These are phyloP conservation scores for Hylodesmum podocarpum DNA, from an alignment of 306 rosid genomes.

Conservation along the genomic window DNA sequence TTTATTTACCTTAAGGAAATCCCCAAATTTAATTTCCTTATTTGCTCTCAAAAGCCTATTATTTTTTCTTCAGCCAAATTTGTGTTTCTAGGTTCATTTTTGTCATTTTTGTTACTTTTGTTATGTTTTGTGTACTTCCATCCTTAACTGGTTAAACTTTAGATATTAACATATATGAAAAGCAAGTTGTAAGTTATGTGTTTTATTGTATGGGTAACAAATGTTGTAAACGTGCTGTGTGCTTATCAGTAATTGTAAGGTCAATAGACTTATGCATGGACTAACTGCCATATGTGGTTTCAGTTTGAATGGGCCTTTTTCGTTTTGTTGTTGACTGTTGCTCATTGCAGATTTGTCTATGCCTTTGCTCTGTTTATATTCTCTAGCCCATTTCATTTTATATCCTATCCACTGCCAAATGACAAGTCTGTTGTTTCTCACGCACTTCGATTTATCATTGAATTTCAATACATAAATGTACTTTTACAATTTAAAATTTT, in stretches of 20 bases:
- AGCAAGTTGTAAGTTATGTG: slow-evolving; percentile 13
- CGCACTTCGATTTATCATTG: not conserved
- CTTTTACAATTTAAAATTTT: slow-evolving; percentile 9
- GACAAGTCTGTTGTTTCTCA: not conserved
- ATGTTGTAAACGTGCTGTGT: not conserved
- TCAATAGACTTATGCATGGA: not conserved
- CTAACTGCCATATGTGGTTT: not conserved
- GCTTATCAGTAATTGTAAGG: not conserved
- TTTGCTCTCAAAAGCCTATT: not conserved
- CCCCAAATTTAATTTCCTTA: not conserved
- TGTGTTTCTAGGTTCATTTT: not conserved
- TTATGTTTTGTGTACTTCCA: not conserved
- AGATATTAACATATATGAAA: slow-evolving; percentile 7
- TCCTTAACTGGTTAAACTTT: not conserved
- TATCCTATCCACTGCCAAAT: not conserved
- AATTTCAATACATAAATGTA: not conserved
- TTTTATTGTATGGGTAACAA: not conserved
- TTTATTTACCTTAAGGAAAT: not conserved
- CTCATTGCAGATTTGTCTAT: not conserved
- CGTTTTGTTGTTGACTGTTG: not conserved
- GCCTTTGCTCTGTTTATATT: slow-evolving; percentile 11
- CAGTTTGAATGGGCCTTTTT: not conserved
- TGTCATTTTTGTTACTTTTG: not conserved
- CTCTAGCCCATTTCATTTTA: slow-evolving; percentile 17
- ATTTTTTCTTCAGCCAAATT: not conserved